Percentiles rank a stretch among this genome's conserved stretches.
Conservation (phyloP, 2,329 filamentous ascomycete species). For the Clonostachys byssicola region DNA sequence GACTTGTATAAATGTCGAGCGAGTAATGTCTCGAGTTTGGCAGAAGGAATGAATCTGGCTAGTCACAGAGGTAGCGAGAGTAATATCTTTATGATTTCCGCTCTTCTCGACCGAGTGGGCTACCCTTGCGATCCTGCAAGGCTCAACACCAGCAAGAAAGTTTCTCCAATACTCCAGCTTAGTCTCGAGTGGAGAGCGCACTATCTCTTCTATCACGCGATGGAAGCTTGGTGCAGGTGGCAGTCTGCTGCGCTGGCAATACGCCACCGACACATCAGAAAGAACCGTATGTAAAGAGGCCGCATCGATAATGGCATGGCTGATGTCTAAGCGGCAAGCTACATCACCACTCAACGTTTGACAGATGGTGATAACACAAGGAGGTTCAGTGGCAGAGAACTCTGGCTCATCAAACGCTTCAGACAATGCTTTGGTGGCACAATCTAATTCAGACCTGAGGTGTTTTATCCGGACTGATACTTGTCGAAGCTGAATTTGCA, state of each 20-base stretch:
- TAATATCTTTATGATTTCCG: not conserved
- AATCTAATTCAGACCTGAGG: not conserved
- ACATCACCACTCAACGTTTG: not conserved
- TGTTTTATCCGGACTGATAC: not conserved
- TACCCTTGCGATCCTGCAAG: conserved; percentile 9
- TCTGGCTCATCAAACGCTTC: not conserved
- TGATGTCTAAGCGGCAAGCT: conserved; percentile 1
- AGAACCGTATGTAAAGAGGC: conserved; percentile 1
- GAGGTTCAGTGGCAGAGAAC: not conserved
- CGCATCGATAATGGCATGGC: conserved; percentile 1
- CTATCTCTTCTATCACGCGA: conserved; percentile 6
- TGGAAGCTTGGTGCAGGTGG: not conserved
- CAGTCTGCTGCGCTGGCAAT: not conserved
- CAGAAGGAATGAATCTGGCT: not conserved
- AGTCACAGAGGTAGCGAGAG: not conserved
- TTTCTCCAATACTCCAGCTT: conserved; percentile 10
- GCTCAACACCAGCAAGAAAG: conserved; percentile 9
- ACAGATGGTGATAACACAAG: not conserved
- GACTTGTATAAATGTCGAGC: not conserved
- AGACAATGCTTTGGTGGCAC: conserved; percentile 3
- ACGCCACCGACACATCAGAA: not conserved
- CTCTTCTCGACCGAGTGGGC: not conserved
- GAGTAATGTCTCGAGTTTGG: not conserved
- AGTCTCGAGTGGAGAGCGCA: conserved; percentile 4
- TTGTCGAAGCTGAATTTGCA: conserved; percentile 4